Evolutionary conservation across 2,329 filamentous ascomycete genomes (phyloP), one percentile per base, ranked within the genome.

Genomic region (Cryphonectria nitschkei): DNA sequence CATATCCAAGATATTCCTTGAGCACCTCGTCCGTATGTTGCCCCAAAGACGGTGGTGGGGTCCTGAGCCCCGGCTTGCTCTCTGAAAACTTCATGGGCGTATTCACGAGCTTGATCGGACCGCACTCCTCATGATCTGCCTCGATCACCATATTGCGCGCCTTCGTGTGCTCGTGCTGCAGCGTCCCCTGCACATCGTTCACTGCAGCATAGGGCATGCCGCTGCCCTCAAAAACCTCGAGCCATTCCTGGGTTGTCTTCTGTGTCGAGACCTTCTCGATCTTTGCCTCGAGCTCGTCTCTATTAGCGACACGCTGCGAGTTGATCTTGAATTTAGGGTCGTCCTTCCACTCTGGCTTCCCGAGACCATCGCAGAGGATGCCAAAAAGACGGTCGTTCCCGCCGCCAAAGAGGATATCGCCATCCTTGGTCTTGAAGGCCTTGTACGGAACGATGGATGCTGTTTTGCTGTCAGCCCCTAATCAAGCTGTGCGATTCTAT

Each of bases 401-500:
- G 39, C 91, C 91, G 5, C 91, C 91, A 63, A 93, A 85, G 29
- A 94, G 84, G 50, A 93, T 85, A 70, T 89, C 88, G n/a, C 90
- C 89, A 73, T 94, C 90, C 68, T 87, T 88, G 4, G 91, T 93
- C 76, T 89, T 86, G 80, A 93, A 99, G 0, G 94, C 93, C 76
- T 92, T 91, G 80, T 99, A 99, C 0, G 96, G 96, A 0, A 99
- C 96, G 78, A 99, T 98, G 0, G 94, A 97, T n/a, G 95, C 93
- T 95, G 71, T 13, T 22, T 22, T 26, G 50, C 41, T 5, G 41
- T 67, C 66, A 75, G 73, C 43, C 32, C 26, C 26, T 2, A 11
- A 22, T 37, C 26, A 14, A 32, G n/a, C 19, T n/a, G 19, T 50
- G 46, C 11, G n/a, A n/a, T 11, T 50, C 11, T 46, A 22, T 22